A percentile compares a stretch with the other conserved stretches of the same genome.
These are phyloP conservation scores for Ganoderma multipileum DNA, from an alignment of 1,284 basidiomycete genomes.

Conservation along the genomic window DNA sequence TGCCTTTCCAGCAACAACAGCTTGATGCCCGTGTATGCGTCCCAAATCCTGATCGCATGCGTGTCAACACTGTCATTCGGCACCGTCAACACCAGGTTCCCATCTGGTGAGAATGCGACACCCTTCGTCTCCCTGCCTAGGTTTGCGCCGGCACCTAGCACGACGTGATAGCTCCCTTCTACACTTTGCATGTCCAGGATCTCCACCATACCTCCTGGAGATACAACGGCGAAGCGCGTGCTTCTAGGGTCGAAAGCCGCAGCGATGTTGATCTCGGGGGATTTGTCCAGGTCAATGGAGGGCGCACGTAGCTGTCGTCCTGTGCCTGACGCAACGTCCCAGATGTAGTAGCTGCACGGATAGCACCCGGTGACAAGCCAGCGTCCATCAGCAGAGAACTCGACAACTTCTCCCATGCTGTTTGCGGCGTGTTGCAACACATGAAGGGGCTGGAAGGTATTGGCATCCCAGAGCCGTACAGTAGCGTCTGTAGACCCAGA, in stretches of 20 bases:
- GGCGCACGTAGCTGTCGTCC: not conserved
- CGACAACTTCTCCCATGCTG: conserved; percentile 8
- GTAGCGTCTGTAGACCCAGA: conserved; percentile 24
- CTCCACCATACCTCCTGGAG: conserved; percentile 25
- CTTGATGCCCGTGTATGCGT: conserved; percentile 31
- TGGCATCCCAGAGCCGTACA: conserved; percentile 28
- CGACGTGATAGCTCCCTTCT: too few relatives aligned
- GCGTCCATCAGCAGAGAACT: not conserved
- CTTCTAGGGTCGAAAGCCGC: conserved; percentile 36
- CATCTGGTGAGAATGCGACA: conserved; percentile 27
- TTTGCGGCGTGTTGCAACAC: conserved; percentile 19
- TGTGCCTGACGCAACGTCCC: not conserved
- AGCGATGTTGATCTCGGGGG: not conserved
- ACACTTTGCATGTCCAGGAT: conserved; percentile 28
- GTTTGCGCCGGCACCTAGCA: conserved; percentile 19
- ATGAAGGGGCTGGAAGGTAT: conserved; percentile 7
- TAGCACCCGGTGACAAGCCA: not conserved
- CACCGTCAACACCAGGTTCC: conserved; percentile 25
- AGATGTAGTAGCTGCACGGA: not conserved
- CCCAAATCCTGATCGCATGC: conserved; percentile 14
- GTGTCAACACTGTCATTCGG: conserved; percentile 17
- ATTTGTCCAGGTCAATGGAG: not conserved
- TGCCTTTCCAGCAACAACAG: too few relatives aligned
- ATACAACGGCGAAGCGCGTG: conserved; percentile 33
- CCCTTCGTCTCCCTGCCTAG: conserved; percentile 22